Conservation (phyloP, 192 early-diverging fungal species). For the Phycomyces nitens region DNA sequence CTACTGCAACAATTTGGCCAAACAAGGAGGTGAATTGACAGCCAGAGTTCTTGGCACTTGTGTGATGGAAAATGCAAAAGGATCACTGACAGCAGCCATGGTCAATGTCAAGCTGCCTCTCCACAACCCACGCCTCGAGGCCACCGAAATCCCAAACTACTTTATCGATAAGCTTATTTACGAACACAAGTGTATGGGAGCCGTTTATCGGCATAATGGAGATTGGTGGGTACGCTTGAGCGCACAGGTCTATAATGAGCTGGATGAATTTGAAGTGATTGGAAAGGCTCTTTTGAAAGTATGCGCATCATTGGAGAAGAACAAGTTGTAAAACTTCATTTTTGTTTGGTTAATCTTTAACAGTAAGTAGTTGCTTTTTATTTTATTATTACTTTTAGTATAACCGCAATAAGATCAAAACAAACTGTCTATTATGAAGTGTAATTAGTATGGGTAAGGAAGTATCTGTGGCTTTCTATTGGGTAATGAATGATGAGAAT, state of each 20-base stretch:
- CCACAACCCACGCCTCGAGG: constrained; percentile 16
- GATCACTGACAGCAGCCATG: constrained; percentile 48
- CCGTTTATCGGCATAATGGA: constrained; percentile 42
- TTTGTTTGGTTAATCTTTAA: background rate
- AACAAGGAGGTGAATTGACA: constrained; percentile 49
- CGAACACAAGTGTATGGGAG: constrained; percentile 19
- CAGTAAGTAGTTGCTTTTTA: background rate
- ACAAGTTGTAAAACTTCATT: background rate
- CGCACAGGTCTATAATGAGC: constrained; percentile 57
- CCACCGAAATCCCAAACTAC: constrained; percentile 25
- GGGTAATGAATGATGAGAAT: no score
- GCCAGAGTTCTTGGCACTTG: constrained; percentile 56
- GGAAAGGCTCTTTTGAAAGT: constrained; percentile 44
- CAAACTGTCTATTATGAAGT: no score
- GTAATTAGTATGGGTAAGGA: no score
- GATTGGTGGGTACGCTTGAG: constrained; percentile 51
- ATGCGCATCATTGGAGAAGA: constrained; percentile 36
- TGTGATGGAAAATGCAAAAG: constrained; percentile 46
- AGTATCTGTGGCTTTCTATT: no score
- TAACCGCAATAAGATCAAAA: no score
- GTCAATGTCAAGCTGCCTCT: constrained; percentile 58
- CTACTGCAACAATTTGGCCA: constrained; percentile 51
- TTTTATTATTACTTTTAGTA: no score
- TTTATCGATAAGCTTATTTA: constrained; percentile 37
- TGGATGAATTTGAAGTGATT: constrained; percentile 43